Evolutionary conservation across 2,329 filamentous ascomycete species (phyloP).

Genomic region (Aspergillus aculeatinus): DNA sequence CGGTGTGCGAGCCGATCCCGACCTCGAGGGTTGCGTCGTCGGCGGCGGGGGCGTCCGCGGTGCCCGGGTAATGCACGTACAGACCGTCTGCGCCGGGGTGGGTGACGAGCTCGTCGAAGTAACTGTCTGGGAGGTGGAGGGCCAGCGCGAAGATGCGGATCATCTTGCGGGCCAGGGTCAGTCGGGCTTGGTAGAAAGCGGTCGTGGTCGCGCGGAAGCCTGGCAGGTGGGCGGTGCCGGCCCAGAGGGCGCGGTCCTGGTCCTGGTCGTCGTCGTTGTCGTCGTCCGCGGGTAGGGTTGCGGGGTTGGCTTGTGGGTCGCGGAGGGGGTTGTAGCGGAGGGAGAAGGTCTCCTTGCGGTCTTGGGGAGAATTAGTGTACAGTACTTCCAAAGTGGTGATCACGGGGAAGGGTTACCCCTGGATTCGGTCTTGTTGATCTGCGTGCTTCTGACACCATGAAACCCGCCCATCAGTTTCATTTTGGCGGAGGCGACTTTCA

Average conservation of each 20-base stretch:
- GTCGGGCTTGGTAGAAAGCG: constrained; percentile 24
- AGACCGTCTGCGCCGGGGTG: constrained; percentile 51
- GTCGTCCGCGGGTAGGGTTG: constrained; percentile 43
- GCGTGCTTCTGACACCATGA: constrained; percentile 28
- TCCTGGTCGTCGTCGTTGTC: constrained; percentile 38
- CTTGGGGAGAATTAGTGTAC: constrained; percentile 26
- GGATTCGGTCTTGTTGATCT: constrained; percentile 32
- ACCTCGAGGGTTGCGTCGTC: constrained; percentile 30
- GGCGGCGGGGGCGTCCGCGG: constrained; percentile 30
- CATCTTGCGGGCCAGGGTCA: constrained; percentile 53
- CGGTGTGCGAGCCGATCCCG: constrained; percentile 50
- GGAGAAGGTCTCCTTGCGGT: constrained; percentile 53
- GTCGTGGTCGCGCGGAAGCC: constrained; percentile 22
- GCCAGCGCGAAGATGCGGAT: constrained; percentile 56
- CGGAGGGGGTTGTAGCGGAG: constrained; percentile 55
- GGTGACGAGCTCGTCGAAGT: constrained; percentile 56
- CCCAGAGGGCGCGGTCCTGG: constrained; percentile 55
- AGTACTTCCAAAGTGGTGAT: background rate
- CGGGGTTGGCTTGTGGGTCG: constrained; percentile 49
- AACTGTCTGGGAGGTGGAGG: constrained; percentile 54
- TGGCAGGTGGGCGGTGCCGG: constrained; percentile 49
- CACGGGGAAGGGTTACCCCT: constrained; percentile 30
- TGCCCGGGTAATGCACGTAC: constrained; percentile 48
- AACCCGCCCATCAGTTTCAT: constrained; percentile 53
- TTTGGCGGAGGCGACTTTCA: constrained; percentile 31